Conservation (phyloP, 1,284 basidiomycete genomes). For the Leccinum subfulvum region DNA sequence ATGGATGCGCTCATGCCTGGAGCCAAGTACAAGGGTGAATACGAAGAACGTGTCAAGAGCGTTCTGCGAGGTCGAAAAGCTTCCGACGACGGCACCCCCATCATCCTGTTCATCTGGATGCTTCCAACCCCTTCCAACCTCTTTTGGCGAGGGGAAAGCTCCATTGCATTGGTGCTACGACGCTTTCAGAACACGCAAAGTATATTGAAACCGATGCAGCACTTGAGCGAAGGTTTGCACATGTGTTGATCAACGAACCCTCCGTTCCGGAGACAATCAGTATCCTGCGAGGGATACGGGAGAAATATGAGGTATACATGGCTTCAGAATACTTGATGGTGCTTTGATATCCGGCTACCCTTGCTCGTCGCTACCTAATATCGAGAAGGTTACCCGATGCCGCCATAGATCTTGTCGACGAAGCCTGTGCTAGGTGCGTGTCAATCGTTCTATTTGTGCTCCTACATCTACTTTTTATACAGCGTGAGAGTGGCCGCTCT, state of each 20-base stretch:
- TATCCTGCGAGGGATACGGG: constrained; percentile 85
- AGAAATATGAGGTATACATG: constrained; percentile 86
- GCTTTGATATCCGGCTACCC: constrained; percentile 88
- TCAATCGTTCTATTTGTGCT: background rate
- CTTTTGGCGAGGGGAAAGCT: constrained; percentile 89
- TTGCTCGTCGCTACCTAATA: constrained; percentile 94
- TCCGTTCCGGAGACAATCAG: constrained; percentile 88
- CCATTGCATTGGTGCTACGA: constrained; percentile 90
- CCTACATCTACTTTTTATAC: constrained; percentile 6
- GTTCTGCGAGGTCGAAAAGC: constrained; percentile 97
- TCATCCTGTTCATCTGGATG: constrained; percentile 94
- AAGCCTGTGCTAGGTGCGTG: constrained; percentile 82
- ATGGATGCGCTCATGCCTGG: constrained; percentile 97
- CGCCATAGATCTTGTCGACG: constrained; percentile 92
- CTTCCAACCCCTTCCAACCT: constrained; percentile 89
- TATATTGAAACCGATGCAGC: constrained; percentile 96
- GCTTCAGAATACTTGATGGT: constrained; percentile 87
- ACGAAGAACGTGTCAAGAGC: constrained; percentile 94
- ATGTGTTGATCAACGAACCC: constrained; percentile 93
- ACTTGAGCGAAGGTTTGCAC: constrained; percentile 92
- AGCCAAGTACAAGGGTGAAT: constrained; percentile 95
- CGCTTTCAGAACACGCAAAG: constrained; percentile 90
- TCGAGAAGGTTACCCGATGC: constrained; percentile 84
- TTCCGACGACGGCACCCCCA: constrained; percentile 75
- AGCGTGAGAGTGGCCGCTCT: constrained; percentile 91